These are phyloP conservation scores for Athelia psychrophila DNA, from an alignment of 1,284 basidiomycete genomes.

Conservation along the genomic window DNA sequence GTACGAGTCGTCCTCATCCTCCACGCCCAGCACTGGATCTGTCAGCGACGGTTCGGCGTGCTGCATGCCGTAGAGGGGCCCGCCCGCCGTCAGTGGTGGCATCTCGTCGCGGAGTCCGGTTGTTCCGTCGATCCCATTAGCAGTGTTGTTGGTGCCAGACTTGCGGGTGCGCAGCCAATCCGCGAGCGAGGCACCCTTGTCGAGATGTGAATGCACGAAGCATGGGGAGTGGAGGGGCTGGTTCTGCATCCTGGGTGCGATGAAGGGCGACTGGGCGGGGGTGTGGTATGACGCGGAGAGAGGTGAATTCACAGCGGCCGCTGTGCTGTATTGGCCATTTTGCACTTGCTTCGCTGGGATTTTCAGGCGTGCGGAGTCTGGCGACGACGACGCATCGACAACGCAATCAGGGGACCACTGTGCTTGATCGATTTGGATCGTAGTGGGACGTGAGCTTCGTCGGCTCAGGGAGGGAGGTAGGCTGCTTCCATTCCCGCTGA, in stretches of 20 bases:
- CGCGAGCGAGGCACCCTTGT: conserved; percentile 68
- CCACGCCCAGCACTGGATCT: conserved; percentile 14
- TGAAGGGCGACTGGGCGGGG: conserved; percentile 18
- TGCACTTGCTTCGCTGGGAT: conserved; percentile 15
- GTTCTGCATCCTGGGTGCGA: conserved; percentile 18
- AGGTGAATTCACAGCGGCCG: conserved; percentile 9
- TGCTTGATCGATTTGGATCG: conserved; percentile 42
- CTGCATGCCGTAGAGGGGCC: conserved; percentile 12
- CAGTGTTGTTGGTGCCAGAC: conserved; percentile 16
- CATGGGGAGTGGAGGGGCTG: conserved; percentile 68
- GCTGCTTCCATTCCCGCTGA: not conserved
- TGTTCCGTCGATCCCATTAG: conserved; percentile 14
- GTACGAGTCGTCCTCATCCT: conserved; percentile 65
- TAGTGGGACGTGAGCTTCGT: conserved; percentile 43
- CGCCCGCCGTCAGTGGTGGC: conserved; percentile 13
- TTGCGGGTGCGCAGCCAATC: conserved; percentile 61
- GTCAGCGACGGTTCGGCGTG: conserved; percentile 1
- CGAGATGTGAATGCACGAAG: conserved; percentile 83
- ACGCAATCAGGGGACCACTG: conserved; percentile 49
- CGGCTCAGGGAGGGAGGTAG: conserved; percentile 42
- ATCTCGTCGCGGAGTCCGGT: not conserved
- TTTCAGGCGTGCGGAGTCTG: conserved; percentile 10
- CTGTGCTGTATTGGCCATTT: conserved; percentile 20
- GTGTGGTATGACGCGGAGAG: conserved; percentile 19
- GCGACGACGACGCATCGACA: conserved; percentile 41